phyloP scores from a whole-genome alignment of 306 rosid genomes.

The Prunus padus region DNA sequence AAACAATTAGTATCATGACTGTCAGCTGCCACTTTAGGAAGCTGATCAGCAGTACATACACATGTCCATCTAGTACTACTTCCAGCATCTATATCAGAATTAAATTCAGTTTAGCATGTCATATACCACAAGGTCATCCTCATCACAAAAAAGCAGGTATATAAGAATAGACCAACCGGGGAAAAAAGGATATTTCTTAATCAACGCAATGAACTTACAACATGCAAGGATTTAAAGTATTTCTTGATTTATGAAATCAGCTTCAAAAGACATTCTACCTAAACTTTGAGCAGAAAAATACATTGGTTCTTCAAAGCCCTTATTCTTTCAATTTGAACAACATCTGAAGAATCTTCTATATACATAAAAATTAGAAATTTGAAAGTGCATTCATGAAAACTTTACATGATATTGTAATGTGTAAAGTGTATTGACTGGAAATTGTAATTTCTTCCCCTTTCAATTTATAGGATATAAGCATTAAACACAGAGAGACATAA shows the following conservation, averaged over 20 bases:
- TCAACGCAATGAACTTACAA: neutral
- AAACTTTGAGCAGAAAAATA: neutral
- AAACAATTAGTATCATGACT: conserved; percentile 55
- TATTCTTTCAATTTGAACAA: neutral
- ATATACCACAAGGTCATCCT: neutral
- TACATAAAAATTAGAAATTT: neutral
- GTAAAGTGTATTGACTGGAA: neutral
- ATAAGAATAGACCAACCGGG: neutral
- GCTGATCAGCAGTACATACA: conserved; percentile 56
- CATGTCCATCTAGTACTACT: conserved; percentile 66
- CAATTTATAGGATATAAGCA: neutral
- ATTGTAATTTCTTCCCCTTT: neutral
- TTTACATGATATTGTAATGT: neutral
- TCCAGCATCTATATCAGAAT: conserved; percentile 50
- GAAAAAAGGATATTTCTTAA: neutral
- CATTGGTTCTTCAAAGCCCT: neutral
- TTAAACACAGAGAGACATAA: neutral
- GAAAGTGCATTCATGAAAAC: conserved; percentile 3
- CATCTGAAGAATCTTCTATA: neutral
- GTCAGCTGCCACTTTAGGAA: conserved; percentile 69
- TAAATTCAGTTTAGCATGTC: conserved; percentile 25
- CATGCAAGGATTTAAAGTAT: neutral
- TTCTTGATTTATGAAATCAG: neutral
- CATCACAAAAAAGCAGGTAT: neutral
- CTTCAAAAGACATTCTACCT: neutral